A percentile compares a stretch with the other conserved stretches of the same genome.
Evolutionary conservation across 345 rosid genomes (phyloP).

Genomic region (Boechera stricta): DNA sequence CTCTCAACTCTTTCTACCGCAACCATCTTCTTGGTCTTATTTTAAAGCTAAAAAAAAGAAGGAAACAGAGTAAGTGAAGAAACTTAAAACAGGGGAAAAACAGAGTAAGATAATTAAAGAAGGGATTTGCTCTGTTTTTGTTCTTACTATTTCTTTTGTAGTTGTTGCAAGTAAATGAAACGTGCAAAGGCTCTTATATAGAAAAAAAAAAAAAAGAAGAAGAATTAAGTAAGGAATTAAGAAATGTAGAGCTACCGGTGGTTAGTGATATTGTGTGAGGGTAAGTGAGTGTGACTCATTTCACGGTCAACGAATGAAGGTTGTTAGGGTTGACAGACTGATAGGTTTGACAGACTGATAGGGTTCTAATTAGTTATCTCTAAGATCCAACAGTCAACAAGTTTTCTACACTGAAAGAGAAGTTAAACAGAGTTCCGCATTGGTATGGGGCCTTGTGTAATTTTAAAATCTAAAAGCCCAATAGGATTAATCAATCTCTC

Average conservation of each 20-base stretch:
- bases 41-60: not conserved
- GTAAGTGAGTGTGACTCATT: constrained; percentile 5
- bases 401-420: no score
- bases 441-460: not conserved
- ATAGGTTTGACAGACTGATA: constrained; percentile 32
- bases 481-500: not conserved
- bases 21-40: constrained; percentile 42
- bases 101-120: constrained; percentile 7
- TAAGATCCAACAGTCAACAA: constrained; percentile 33
- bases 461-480: not conserved
- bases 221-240: not conserved
- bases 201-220: not conserved
- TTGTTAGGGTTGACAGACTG: constrained; percentile 36
- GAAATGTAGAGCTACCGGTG: constrained; percentile 36
- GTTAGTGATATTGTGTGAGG: constrained; percentile 14
- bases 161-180: constrained; percentile 27
- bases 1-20: constrained; percentile 65
- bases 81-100: constrained; percentile 23
- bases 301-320: constrained; percentile 22
- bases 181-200: constrained; percentile 21
- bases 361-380: not conserved
- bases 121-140: not conserved
- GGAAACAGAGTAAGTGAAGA: constrained; percentile 30
- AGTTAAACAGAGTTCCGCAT: not conserved
- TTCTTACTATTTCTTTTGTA: not conserved